Evolutionary conservation across 805 yeast species (phyloP), one percentile per base, ranked within the genome.

Genomic region (Starmerella tilneyi): DNA sequence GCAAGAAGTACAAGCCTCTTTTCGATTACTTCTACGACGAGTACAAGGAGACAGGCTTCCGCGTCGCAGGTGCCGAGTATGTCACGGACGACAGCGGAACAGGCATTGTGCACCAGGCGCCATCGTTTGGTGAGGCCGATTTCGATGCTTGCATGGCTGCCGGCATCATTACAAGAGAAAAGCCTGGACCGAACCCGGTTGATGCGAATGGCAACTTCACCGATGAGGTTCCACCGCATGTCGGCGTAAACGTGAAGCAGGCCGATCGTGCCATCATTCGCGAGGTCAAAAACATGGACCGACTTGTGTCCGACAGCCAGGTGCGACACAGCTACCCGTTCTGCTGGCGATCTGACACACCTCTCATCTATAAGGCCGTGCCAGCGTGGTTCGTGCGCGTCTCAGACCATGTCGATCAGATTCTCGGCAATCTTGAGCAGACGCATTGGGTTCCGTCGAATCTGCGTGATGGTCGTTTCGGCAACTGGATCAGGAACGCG

Each of bases 321-420:
- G 73, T 88, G 55, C 79, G 79, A 69, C 99, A 92, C 74, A 81
- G 94, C 65, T 92, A 92, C 67, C 98, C 99, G 59, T 92, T 92
- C 81, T 92, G 99, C 72, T 92, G 99, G 99, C 82, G 99, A 76
- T 89, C 97, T 3, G 98, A 92, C 63, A 92, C 99, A 24, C 99
- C 99, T 44, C 77, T 92, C 63, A 66, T 92, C 55, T 92, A 92
- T 72, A 79, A 94, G 70, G 80, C 96, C 30, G 96, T 92, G 55
- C 98, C 99, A 42, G 89, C 97, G 27, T 92, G 99, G 99, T 92
- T 92, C 60, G 92, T 92, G 49, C 81, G 94, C 63, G 82, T 92
- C 46, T 78, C 75, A 56, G 88, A 84, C 45, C 75, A 84, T 62
- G 76, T 89, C 56, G 96, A 96, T 42, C 76, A 84, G 59, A 84